Base-by-base conservation (phyloP, 164 flowering plant species). In the Litsea cubeba region DNA sequence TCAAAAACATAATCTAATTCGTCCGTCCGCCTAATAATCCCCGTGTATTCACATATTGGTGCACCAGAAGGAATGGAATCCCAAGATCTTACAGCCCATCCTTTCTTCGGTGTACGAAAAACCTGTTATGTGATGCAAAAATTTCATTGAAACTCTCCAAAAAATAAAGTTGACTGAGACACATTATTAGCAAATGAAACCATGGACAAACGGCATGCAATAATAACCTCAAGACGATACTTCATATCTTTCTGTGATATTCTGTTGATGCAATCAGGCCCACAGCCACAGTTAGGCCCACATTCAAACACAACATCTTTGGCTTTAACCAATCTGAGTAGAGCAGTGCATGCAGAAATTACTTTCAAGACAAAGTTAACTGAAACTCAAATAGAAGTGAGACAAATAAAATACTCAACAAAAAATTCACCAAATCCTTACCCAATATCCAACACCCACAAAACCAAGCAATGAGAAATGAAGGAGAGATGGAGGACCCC, bases 81-180 rank as follows among this genome's bases (percentile, higher is more conserved):
- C 98, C 97, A 90, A 1, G 97, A 94, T 76, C 97, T 82, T 5
- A 96, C 98, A 75, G 88, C 99, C 99, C 98, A 93, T 7, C 99
- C 99, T 76, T 90, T 95, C 15, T 83, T 87, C 26, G 97, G 87
- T 7, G 99, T 89, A n/a, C 97, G 93, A 72, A 87, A 96, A 6
- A 96, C 95, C 99, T 95, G 82, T 58, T 4, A 54, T 67, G 40
- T 60, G 70, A 49, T 54, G 70, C 23, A 30, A 60, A 49, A 2
- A 62, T 12, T 49, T 74, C 25, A 57, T 65, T 62, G 73, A 12
- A 64, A 51, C 54, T 7, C 46, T 40, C 11, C 11, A 40, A 8
- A 40, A 40, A 40, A 25, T 2, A 17, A 25, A 22, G 54, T 35
- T 23, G 62, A 22, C 50, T 12, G 25, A 50, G 7, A 65, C 3